Conservation (phyloP, 306 rosid species). For the Dalbergia oliveri region DNA sequence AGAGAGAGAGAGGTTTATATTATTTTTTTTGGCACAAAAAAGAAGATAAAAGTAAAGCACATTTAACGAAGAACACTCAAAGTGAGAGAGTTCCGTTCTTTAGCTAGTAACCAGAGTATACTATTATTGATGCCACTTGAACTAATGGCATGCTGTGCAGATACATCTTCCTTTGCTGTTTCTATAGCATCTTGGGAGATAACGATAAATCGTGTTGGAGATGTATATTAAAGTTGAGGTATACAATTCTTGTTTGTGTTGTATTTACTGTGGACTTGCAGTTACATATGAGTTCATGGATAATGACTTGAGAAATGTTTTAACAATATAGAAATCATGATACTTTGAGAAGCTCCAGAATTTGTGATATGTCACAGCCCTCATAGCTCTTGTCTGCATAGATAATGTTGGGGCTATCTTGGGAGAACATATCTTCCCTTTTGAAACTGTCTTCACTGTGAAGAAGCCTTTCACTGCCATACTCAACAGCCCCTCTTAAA, state of each 20-base stretch:
- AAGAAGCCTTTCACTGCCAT: constrained; percentile 73
- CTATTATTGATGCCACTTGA: constrained; percentile 10
- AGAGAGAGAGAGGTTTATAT: too few relatives aligned
- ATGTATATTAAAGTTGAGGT: not conserved
- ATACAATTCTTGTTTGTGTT: constrained; percentile 11
- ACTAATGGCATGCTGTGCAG: not conserved
- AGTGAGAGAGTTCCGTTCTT: not conserved
- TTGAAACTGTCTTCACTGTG: constrained; percentile 61
- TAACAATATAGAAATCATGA: constrained; percentile 33
- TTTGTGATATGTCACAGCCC: constrained; percentile 59
- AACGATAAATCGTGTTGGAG: constrained; percentile 3
- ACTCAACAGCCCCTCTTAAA: constrained; percentile 62
- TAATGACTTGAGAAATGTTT: constrained; percentile 9
- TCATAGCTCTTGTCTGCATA: constrained; percentile 53
- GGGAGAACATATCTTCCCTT: constrained; percentile 63
- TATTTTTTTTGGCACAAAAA: too few relatives aligned
- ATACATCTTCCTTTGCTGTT: constrained; percentile 5
- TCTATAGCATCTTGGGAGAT: not conserved
- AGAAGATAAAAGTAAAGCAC: too few relatives aligned
- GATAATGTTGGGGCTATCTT: constrained; percentile 67
- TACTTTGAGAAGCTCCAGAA: constrained; percentile 59
- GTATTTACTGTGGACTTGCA: constrained; percentile 15
- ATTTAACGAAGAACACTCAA: too few relatives aligned
- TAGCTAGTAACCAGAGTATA: not conserved
- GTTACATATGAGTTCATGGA: constrained; percentile 25